A percentile compares a stretch with the other conserved stretches of the same genome.
phyloP scores from a whole-genome alignment of 1,284 basidiomycete genomes.

The Ganoderma sp. region DNA sequence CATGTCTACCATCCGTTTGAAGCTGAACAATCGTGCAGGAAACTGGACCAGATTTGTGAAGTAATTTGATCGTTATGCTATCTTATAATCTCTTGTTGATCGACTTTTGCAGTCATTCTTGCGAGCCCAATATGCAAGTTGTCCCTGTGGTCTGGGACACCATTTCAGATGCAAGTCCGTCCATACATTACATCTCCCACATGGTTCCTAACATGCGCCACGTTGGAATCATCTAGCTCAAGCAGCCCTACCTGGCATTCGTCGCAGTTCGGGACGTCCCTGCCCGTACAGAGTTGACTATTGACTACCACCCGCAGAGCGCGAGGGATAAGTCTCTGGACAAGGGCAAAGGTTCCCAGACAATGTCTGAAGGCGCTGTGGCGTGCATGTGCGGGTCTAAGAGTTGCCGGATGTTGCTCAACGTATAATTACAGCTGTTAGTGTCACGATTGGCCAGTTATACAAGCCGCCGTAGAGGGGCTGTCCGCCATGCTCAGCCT shows the following conservation, averaged over 20 bases:
- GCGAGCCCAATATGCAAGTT: slow-evolving; percentile 60
- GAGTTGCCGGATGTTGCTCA: slow-evolving; percentile 36
- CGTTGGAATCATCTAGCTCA: slow-evolving; percentile 46
- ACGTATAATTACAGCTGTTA: slow-evolving; percentile 25
- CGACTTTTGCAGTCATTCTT: slow-evolving; percentile 60
- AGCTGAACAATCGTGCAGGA: slow-evolving; percentile 45
- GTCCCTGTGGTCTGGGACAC: slow-evolving; percentile 67
- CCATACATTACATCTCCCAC: not conserved
- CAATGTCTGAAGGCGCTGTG: slow-evolving; percentile 25
- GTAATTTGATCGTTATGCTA: slow-evolving; percentile 47
- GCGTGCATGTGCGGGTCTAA: slow-evolving; percentile 34
- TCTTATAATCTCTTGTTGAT: not conserved
- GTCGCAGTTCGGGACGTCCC: slow-evolving; percentile 55
- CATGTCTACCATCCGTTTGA: not conserved
- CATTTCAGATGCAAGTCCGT: slow-evolving; percentile 53
- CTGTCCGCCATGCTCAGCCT: too few relatives aligned
- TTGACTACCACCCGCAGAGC: slow-evolving; percentile 63
- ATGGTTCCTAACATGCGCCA: not conserved
- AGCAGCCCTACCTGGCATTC: slow-evolving; percentile 66
- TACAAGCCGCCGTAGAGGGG: too few relatives aligned
- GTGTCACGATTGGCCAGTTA: too few relatives aligned
- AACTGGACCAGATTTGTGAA: slow-evolving; percentile 79
- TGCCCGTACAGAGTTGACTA: slow-evolving; percentile 59
- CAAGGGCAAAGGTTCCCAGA: slow-evolving; percentile 39
- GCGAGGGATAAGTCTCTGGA: slow-evolving; percentile 35